These are phyloP conservation scores for Pisolithus albus DNA, from an alignment of 768 basidiomycete genomes.

Conservation along the genomic window DNA sequence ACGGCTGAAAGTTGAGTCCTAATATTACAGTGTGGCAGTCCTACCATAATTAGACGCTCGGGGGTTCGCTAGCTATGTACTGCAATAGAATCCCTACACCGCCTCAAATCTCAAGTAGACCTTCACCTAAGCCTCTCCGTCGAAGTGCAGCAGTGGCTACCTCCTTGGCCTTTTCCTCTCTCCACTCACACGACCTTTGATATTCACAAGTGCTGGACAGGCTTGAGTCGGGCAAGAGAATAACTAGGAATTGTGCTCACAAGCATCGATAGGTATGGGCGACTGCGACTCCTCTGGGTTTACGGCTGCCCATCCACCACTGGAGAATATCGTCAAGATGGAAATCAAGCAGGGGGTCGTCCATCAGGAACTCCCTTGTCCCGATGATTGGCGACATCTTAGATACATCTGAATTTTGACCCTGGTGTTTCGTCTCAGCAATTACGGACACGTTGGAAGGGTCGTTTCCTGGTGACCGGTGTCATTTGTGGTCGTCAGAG, in stretches of 20 bases:
- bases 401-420: background rate
- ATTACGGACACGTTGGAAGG: background rate
- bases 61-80: too few relatives aligned
- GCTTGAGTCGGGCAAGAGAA: constrained; percentile 1
- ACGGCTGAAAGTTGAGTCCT: too few relatives aligned
- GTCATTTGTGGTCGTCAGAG: background rate
- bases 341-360: constrained; percentile 44
- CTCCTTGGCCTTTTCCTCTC: constrained; percentile 44
- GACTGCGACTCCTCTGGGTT: constrained; percentile 62
- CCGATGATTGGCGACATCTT: constrained; percentile 51
- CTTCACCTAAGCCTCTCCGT: background rate
- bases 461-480: constrained; percentile 2
- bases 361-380: constrained; percentile 49
- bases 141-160: background rate
- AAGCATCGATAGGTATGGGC: constrained; percentile 56
- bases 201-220: constrained; percentile 64
- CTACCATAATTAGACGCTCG: too few relatives aligned
- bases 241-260: constrained; percentile 35
- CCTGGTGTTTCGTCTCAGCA: background rate
- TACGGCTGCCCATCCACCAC: constrained; percentile 73
- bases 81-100: background rate
- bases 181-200: constrained; percentile 72
- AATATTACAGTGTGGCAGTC: too few relatives aligned
- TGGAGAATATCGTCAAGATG: constrained; percentile 50
- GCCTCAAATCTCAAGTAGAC: background rate